phyloP scores from a whole-genome alignment of 1,139 yeast species.

The Suhomyces choctaworum region DNA sequence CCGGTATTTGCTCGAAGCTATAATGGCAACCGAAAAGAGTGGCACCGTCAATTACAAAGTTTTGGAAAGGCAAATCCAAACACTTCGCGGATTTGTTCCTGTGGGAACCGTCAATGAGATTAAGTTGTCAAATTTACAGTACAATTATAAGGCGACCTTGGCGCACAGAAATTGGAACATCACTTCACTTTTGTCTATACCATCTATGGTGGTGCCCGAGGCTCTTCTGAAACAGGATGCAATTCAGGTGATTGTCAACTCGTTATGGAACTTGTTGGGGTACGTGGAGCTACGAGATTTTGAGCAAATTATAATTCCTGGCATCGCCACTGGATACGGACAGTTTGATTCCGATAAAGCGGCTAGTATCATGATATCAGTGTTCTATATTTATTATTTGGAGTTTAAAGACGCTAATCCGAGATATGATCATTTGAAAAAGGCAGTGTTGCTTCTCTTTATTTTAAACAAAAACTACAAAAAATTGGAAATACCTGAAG shows the following conservation, averaged over 20 bases:
- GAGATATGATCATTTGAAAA: conserved; percentile 13
- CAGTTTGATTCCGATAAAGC: conserved; percentile 19
- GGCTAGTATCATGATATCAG: conserved; percentile 24
- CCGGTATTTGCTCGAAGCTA: conserved; percentile 20
- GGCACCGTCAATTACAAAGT: conserved; percentile 10
- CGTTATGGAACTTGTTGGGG: conserved; percentile 25
- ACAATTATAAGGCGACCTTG: conserved; percentile 1
- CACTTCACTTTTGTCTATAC: conserved; percentile 8
- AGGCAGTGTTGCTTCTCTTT: conserved; percentile 21
- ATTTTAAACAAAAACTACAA: conserved; percentile 24
- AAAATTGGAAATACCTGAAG: conserved; percentile 12
- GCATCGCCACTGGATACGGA: conserved; percentile 33
- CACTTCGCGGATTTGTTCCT: conserved; percentile 24
- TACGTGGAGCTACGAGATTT: conserved; percentile 5
- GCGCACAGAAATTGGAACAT: conserved; percentile 9
- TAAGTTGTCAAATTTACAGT: conserved; percentile 18
- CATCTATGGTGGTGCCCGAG: conserved; percentile 20
- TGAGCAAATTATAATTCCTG: conserved; percentile 27
- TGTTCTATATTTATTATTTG: conserved; percentile 20
- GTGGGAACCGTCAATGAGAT: conserved; percentile 19
- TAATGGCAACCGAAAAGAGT: conserved; percentile 9
- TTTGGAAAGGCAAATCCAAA: conserved; percentile 20
- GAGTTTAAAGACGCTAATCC: conserved; percentile 5
- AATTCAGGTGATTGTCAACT: conserved; percentile 16
- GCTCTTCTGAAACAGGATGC: conserved; percentile 5